Evolutionary conservation across 2,329 filamentous ascomycete genomes (phyloP).

Genomic region (Alternaria novae-zelandiae): DNA sequence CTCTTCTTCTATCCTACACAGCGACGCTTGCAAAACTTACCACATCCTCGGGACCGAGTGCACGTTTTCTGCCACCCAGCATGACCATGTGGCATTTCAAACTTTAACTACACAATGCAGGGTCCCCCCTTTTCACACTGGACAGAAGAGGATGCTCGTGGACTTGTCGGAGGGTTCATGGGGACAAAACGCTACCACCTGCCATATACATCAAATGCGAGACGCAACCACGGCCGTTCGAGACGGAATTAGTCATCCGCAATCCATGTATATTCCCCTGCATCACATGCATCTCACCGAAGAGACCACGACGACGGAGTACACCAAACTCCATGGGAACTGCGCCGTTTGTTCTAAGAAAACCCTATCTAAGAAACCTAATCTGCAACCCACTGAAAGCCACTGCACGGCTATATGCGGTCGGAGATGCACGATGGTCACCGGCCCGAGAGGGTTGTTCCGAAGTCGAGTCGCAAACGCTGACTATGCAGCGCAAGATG

Average conservation of each 20-base stretch:
- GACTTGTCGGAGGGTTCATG: neutral
- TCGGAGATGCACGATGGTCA: neutral
- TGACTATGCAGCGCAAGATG: neutral
- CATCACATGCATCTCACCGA: neutral
- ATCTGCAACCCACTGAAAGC: neutral
- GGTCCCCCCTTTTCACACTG: neutral
- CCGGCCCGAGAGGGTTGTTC: slow-evolving; percentile 1
- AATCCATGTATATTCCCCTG: neutral
- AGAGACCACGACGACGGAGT: neutral
- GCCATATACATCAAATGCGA: neutral
- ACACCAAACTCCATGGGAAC: neutral
- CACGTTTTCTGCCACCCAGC: slow-evolving; percentile 8
- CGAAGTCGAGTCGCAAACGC: neutral
- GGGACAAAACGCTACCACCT: neutral
- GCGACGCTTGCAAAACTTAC: slow-evolving; percentile 2
- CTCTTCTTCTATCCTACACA: neutral
- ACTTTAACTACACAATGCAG: neutral
- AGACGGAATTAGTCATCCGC: neutral
- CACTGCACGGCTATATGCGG: neutral
- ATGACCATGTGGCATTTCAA: slow-evolving; percentile 1
- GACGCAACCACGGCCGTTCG: neutral
- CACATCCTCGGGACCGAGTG: neutral
- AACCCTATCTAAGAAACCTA: neutral
- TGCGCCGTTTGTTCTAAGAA: neutral
- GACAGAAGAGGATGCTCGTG: neutral